Evolutionary conservation across 805 yeast genomes (phyloP), one percentile per base, ranked within the genome.

Genomic region (Ogataea trehaloabstinens): DNA sequence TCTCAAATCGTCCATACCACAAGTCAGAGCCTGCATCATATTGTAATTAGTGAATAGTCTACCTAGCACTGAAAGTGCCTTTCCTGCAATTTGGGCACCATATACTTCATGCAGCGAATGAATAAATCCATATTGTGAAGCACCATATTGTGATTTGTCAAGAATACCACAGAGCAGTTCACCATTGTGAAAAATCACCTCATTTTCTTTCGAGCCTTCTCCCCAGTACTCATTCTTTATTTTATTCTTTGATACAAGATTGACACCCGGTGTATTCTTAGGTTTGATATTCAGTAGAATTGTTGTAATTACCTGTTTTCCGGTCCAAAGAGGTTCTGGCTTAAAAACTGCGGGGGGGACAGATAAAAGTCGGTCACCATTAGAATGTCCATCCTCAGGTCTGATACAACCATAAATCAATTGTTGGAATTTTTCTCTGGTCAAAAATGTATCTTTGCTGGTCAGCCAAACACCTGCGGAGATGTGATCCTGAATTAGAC

Each of bases 1-100:
- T 61, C 95, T 79, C 63, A 93, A 73, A 70, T 93, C 99, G 63
- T 93, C 99, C 99, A 93, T 95, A 76, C 99, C 99, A 81, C 99
- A 93, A 6, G 99, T 93, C 60, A 93, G 86, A 1, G 96, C 98
- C 41, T 87, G 85, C 69, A 80, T 75, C 77, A 84, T 90, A 56
- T 84, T 89, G 64, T 88, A 93, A 63, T 86, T 88, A 17, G 99
- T 95, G 68, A 95, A 91, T 39, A 93, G 72, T 56, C 99, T 77
- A 48, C 99, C 98, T 45, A 93, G 73, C n/a, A 91, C 95, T 35
- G 95, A 84, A 34, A 93, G 70, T 5, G 93, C 76, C 58, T 85
- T 83, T 44, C 97, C 96, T 16, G 98, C 96, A 54, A 82, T 76
- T 35, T 76, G 78, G 8, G 96, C 82, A 11, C 99, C 99, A 63